Evolutionary conservation across 345 rosid species (phyloP), one percentile per base, ranked within the genome.

Genomic region (Ceriops zippeliana): DNA sequence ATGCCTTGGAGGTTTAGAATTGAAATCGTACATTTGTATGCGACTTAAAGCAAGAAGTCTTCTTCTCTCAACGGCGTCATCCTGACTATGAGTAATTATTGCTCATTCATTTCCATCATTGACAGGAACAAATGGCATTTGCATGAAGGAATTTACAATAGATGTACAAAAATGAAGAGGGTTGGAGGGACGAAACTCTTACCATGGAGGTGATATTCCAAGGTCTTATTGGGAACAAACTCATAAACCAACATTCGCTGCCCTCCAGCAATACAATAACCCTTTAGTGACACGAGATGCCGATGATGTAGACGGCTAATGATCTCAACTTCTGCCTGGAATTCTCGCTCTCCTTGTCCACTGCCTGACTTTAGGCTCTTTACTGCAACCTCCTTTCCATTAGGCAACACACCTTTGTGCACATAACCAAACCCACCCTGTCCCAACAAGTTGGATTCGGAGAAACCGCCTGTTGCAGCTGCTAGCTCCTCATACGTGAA

Each of bases 281-380:
- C 99, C 73, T 87, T 93, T 13, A 91, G 96, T 3, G 97, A 90
- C 69, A 95, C 96, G 24, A 95, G 89, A 78, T 91, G 83, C 9
- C 98, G 89, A 79, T 95, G 99, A 77, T 95, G 98, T 26, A 95
- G 97, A 15, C 99, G 89, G 74, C 99, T 95, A 77, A 95, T 95
- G 69, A 95, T 95, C 68, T 91, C 99, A 69, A 95, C 96, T 73
- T 95, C 98, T n/a, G 99, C 97, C 75, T 82, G 88, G 80, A 95
- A 95, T 73, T 95, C 99, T 57, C 99, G 72, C 72, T 95, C 99
- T 56, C 99, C 99, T 72, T 95, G 98, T 26, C 97, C 93, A 9
- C 97, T 95, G 17, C 98, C 98, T 0, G 75, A 69, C 74, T 95
- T 95, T 1, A 95, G 80, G 70, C 96, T 88, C 89, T 95, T 95